Conservation (phyloP, 1,139 yeast species). For the Suhomyces bokatorum region DNA sequence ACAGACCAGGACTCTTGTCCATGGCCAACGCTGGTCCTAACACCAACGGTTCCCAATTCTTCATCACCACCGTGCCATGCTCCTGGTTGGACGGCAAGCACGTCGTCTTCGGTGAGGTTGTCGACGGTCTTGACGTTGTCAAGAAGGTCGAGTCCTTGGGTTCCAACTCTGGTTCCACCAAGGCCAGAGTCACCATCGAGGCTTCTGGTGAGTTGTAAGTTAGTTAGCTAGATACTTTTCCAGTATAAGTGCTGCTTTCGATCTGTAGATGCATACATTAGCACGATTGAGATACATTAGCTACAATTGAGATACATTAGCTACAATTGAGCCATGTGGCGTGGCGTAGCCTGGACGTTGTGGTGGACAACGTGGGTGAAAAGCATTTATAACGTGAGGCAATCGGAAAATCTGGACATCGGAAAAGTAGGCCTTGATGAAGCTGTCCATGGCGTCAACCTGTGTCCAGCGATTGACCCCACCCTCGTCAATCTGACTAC, state of each 20-base stretch:
- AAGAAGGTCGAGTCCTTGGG: slow-evolving; percentile 89
- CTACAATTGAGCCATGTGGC: no score
- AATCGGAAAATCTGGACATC: no score
- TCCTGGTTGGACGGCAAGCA: slow-evolving; percentile 99
- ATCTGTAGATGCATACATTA: background rate
- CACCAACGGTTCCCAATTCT: slow-evolving; percentile 99
- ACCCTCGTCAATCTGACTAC: no score
- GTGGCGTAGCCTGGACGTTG: no score
- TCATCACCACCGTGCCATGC: slow-evolving; percentile 93
- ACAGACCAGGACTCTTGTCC: slow-evolving; percentile 90
- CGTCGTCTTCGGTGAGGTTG: slow-evolving; percentile 98
- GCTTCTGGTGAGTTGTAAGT: slow-evolving; percentile 78
- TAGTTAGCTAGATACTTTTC: slow-evolving; percentile 2
- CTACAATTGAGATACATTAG: no score
- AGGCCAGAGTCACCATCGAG: slow-evolving; percentile 74
- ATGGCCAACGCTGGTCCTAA: slow-evolving; percentile 99
- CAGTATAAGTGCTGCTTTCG: slow-evolving; percentile 1
- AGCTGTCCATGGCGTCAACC: no score
- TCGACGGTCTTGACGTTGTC: slow-evolving; percentile 87
- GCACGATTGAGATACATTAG: no score
- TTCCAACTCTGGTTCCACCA: slow-evolving; percentile 80
- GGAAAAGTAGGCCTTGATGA: no score
- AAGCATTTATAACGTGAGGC: no score
- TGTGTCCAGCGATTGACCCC: no score
- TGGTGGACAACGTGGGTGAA: no score